Conservation (phyloP, 1,284 basidiomycete species). For the Austroboletus rostrupii region DNA sequence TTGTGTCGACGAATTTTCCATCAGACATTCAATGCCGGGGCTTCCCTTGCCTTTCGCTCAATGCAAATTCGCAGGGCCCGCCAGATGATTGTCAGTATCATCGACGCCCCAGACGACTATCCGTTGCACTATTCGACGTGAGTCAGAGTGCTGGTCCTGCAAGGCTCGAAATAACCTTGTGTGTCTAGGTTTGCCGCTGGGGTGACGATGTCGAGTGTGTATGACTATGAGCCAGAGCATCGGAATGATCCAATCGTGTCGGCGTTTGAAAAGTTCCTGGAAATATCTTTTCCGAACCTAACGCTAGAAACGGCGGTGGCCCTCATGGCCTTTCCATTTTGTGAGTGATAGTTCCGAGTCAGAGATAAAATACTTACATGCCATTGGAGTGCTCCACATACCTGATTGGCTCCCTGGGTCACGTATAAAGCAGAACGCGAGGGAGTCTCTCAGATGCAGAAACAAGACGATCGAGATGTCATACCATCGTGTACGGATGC, state of each 20-base stretch:
- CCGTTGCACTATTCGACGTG: conserved; percentile 5
- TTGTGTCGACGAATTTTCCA: conserved; percentile 1
- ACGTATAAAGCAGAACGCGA: conserved; percentile 4
- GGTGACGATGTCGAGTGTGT: conserved; percentile 12
- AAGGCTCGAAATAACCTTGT: neutral
- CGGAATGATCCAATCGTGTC: conserved; percentile 14
- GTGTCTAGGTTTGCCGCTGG: conserved; percentile 8
- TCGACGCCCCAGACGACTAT: conserved; percentile 8
- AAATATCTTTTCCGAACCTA: neutral
- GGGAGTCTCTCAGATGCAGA: neutral
- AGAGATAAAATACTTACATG: no score
- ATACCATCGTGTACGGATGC: conserved; percentile 11
- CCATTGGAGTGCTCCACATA: conserved; percentile 15
- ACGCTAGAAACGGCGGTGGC: neutral
- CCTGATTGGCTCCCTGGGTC: conserved; percentile 19
- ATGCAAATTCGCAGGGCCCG: conserved; percentile 9
- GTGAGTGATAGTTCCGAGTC: no score
- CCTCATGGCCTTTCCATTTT: conserved; percentile 16
- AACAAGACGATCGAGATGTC: conserved; percentile 11
- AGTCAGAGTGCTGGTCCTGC: no score
- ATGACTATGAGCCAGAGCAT: conserved; percentile 14
- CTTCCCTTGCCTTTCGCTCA: conserved; percentile 4
- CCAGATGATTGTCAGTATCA: conserved; percentile 5
- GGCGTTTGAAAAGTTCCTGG: neutral
- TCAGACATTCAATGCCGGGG: neutral